phyloP scores from a whole-genome alignment of 2,329 filamentous ascomycete species.

The Colletotrichum falcatum region DNA sequence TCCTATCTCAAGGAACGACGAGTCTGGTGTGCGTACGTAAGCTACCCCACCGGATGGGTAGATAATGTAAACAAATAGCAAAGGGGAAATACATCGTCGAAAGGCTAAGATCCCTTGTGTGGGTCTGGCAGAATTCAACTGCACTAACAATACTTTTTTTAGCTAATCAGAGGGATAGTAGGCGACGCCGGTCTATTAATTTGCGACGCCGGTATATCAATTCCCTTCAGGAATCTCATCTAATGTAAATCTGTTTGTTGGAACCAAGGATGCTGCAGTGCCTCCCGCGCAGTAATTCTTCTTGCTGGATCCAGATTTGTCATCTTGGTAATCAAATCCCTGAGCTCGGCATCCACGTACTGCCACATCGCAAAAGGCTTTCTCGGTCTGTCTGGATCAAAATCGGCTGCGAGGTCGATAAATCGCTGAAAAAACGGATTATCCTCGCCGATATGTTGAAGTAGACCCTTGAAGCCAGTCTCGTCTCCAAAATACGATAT shows the following conservation, averaged over 20 bases:
- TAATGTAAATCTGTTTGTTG: not conserved
- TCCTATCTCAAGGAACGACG: too few relatives aligned
- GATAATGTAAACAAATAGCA: too few relatives aligned
- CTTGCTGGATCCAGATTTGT: slow-evolving; percentile 9
- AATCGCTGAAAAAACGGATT: not conserved
- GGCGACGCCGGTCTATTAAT: too few relatives aligned
- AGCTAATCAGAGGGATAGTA: too few relatives aligned
- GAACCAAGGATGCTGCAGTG: slow-evolving; percentile 2
- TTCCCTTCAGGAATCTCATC: not conserved
- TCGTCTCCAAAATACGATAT: not conserved
- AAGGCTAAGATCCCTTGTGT: too few relatives aligned
- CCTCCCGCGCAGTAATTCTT: not conserved
- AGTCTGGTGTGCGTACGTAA: too few relatives aligned
- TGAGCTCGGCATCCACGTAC: not conserved
- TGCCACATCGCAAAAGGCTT: not conserved
- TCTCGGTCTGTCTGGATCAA: not conserved
- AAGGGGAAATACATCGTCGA: too few relatives aligned
- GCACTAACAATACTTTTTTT: too few relatives aligned
- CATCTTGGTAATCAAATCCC: slow-evolving; percentile 2
- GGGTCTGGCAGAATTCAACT: too few relatives aligned
- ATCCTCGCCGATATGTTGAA: not conserved
- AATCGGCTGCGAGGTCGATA: not conserved
- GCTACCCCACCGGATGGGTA: too few relatives aligned
- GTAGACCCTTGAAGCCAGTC: not conserved
- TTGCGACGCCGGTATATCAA: too few relatives aligned